A percentile compares a stretch with the other conserved stretches of the same genome.
Evolutionary conservation across 768 basidiomycete species (phyloP).

Genomic region (Daedalea quercina): DNA sequence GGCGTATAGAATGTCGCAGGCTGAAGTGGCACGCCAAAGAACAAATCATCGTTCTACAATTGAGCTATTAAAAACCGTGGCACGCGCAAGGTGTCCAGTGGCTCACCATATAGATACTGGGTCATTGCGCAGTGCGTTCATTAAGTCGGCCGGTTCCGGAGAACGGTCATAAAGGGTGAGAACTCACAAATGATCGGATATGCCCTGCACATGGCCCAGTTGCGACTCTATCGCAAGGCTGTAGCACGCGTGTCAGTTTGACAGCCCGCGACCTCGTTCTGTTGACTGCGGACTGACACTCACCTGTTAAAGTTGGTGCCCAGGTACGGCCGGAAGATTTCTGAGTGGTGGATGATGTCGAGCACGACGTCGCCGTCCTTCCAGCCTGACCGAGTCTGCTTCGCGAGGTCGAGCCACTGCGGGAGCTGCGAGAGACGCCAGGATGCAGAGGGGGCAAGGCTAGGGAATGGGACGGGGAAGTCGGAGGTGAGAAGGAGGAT

Average conservation of each 20-base stretch:
- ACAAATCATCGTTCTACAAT: conserved; percentile 36
- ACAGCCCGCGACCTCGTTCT: background rate
- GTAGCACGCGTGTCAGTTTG: background rate
- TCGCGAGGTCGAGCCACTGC: conserved; percentile 29
- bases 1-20: conserved; percentile 27
- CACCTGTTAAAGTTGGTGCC: conserved; percentile 28
- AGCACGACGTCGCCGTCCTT: conserved; percentile 22
- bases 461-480: conserved; percentile 18
- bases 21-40: conserved; percentile 23
- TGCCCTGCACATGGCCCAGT: conserved; percentile 22
- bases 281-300: background rate
- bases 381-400: conserved; percentile 11
- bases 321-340: conserved; percentile 18
- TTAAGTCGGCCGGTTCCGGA: background rate
- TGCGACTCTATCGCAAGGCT: conserved; percentile 32
- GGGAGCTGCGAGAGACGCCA: conserved; percentile 32
- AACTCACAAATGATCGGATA: conserved; percentile 27
- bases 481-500: conserved; percentile 31
- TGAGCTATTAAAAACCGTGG: background rate
- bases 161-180: background rate
- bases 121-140: background rate
- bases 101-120: conserved; percentile 21
- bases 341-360: conserved; percentile 26
- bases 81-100: background rate
- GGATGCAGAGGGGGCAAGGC: conserved; percentile 1